A percentile compares a stretch with the other conserved stretches of the same genome.
Evolutionary conservation across 148 eudicot species (phyloP).

Genomic region (Vaccinium macrocarpon): DNA sequence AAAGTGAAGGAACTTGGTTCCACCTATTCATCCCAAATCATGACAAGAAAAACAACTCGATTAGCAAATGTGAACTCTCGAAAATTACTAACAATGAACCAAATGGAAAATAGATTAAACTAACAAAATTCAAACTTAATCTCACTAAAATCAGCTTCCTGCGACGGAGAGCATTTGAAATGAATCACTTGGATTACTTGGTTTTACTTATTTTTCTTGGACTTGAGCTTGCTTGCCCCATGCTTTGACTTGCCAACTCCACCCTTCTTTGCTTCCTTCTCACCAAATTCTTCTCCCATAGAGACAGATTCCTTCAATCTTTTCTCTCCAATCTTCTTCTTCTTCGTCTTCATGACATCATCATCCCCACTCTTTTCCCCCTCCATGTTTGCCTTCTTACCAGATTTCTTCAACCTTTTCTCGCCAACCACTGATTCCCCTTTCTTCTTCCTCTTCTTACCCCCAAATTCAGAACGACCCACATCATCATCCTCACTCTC

Average conservation of each 20-base stretch:
- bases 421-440: not conserved
- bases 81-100: not conserved
- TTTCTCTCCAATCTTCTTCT: constrained; percentile 3
- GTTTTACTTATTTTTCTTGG: constrained; percentile 16
- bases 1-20: constrained; percentile 4
- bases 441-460: constrained; percentile 9
- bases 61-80: not conserved
- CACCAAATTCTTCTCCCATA: not conserved
- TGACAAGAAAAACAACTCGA: too few relatives aligned
- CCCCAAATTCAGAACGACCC: not conserved
- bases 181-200: not conserved
- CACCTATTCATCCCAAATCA: too few relatives aligned
- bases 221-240: constrained; percentile 8
- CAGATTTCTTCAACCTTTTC: constrained; percentile 6
- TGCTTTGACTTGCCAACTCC: constrained; percentile 10
- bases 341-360: constrained; percentile 6
- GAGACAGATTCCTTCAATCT: not conserved
- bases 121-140: constrained; percentile 1
- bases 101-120: not conserved
- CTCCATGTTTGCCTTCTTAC: not conserved
- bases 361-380: not conserved
- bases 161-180: not conserved
- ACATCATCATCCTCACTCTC: not conserved
- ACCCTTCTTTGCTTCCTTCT: not conserved
- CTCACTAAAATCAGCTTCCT: not conserved